Conservation (phyloP, 2,329 filamentous ascomycete species). For the Hypoxylon sp. region DNA sequence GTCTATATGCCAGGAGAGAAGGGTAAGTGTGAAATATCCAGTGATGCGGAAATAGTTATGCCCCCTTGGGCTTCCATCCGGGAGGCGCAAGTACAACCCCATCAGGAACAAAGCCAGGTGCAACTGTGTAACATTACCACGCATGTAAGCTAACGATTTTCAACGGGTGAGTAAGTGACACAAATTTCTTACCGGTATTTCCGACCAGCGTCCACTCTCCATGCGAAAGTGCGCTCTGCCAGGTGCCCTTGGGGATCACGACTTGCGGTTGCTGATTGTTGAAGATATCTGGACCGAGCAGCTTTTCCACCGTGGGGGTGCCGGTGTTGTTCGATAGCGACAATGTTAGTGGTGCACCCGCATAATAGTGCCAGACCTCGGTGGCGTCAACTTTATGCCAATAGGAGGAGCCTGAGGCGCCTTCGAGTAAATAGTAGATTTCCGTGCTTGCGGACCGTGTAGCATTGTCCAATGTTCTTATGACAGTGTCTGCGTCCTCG, state of each 20-base stretch:
- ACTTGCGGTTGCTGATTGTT: slow-evolving; percentile 61
- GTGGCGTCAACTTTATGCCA: slow-evolving; percentile 67
- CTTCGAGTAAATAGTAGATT: slow-evolving; percentile 66
- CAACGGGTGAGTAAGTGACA: slow-evolving; percentile 3
- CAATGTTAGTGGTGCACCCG: slow-evolving; percentile 64
- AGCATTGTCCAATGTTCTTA: slow-evolving; percentile 39
- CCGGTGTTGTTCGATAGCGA: slow-evolving; percentile 63
- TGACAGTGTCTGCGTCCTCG: slow-evolving; percentile 55
- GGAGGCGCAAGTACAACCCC: slow-evolving; percentile 48
- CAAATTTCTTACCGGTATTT: slow-evolving; percentile 50
- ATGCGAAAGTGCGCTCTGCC: slow-evolving; percentile 63
- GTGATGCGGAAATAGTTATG: slow-evolving; percentile 2
- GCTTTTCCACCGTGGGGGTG: slow-evolving; percentile 52
- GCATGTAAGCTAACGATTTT: slow-evolving; percentile 2
- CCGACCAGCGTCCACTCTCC: slow-evolving; percentile 67
- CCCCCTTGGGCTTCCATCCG: slow-evolving; percentile 48
- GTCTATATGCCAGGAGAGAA: background rate
- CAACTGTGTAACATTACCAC: slow-evolving; percentile 39
- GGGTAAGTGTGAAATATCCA: background rate
- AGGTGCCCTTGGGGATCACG: slow-evolving; percentile 58
- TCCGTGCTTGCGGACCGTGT: slow-evolving; percentile 63
- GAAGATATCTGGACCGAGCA: slow-evolving; percentile 63
- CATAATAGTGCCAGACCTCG: slow-evolving; percentile 70
- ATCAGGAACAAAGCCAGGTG: slow-evolving; percentile 49
- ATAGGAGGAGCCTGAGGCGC: slow-evolving; percentile 58